Conservation (phyloP, 2,329 filamentous ascomycete genomes). For the Ceratocystis albifundus region DNA sequence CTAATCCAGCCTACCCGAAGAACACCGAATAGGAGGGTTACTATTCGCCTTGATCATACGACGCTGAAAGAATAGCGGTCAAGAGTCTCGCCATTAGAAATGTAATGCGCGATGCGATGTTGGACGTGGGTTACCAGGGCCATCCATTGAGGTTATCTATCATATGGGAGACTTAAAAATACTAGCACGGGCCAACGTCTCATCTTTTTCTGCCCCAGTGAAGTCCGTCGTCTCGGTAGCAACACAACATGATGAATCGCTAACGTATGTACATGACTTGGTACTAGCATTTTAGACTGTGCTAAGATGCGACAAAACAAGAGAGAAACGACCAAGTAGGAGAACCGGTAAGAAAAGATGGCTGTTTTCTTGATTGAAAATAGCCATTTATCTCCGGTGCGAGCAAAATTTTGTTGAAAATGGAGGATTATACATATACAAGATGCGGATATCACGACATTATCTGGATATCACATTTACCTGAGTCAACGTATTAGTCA, state of each 20-base stretch:
- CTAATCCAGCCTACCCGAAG: too few relatives aligned
- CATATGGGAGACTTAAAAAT: neutral
- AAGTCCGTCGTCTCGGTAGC: neutral
- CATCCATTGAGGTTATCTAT: neutral
- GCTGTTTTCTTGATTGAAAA: neutral
- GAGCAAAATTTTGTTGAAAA: neutral
- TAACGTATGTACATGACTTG: neutral
- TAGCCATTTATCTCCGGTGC: neutral
- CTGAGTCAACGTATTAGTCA: neutral
- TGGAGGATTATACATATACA: neutral
- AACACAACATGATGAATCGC: neutral
- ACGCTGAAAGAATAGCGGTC: neutral
- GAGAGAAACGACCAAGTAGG: neutral
- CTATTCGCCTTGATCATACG: neutral
- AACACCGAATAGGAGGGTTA: neutral
- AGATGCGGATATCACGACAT: neutral
- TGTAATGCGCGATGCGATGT: neutral
- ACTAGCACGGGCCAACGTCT: neutral
- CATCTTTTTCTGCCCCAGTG: neutral
- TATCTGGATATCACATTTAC: neutral
- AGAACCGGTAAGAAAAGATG: neutral
- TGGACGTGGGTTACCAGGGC: neutral
- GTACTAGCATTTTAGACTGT: neutral
- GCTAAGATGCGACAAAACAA: neutral
- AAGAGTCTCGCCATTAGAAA: neutral